These are phyloP conservation scores for Talinum fruticosum DNA, from an alignment of 148 eudicot species.

Conservation along the genomic window DNA sequence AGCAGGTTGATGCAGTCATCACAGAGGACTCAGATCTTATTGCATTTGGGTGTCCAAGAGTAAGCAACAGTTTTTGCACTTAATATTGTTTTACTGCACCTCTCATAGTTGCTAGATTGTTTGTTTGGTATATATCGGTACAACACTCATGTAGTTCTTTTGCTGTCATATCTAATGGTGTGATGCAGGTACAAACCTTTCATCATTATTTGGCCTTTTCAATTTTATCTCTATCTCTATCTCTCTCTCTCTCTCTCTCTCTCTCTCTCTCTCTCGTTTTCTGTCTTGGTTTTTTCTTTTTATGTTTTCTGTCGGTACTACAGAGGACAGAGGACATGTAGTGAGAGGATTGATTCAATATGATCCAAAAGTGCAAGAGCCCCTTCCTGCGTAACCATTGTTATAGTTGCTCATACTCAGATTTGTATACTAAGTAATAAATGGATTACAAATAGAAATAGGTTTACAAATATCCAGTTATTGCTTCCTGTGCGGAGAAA, in stretches of 20 bases:
- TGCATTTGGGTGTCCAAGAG: slow-evolving; percentile 96
- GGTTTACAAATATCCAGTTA: neutral
- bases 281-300: neutral
- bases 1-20: slow-evolving; percentile 86
- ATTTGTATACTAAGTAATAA: neutral
- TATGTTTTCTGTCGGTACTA: neutral
- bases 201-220: neutral
- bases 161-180: neutral
- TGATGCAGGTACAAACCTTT: neutral
- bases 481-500: neutral
- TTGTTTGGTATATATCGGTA: neutral
- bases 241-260: neutral
- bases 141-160: neutral
- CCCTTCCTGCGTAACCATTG: neutral
- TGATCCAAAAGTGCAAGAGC: neutral
- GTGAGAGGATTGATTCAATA: neutral
- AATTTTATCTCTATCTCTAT: too few species aligned
- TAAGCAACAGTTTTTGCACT: slow-evolving; percentile 32
- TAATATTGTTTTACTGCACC: neutral
- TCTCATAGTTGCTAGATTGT: neutral
- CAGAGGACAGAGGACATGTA: neutral
- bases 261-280: neutral
- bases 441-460: neutral
- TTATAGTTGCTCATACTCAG: neutral
- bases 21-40: slow-evolving; percentile 97